Conservation (phyloP, 2,329 filamentous ascomycete species). For the Fusarium verrucosum region DNA sequence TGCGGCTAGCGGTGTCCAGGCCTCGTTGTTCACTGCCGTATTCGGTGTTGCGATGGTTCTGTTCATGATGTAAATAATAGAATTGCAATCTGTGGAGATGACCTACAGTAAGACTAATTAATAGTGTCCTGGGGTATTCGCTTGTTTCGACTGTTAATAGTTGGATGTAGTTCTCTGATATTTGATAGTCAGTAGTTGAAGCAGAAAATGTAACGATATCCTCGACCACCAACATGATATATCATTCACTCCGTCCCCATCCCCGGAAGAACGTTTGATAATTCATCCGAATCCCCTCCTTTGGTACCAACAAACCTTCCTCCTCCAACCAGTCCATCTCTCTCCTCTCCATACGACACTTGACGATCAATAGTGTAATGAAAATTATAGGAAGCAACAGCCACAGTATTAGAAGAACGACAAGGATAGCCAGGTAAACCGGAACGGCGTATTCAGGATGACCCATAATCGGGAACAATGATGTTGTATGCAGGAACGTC, state of each 20-base stretch:
- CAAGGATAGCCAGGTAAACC: slow-evolving; percentile 31
- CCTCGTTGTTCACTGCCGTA: slow-evolving; percentile 16
- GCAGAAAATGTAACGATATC: background rate
- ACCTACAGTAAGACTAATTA: slow-evolving; percentile 12
- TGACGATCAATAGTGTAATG: slow-evolving; percentile 13
- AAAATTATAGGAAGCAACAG: slow-evolving; percentile 29
- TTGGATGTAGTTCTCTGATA: background rate
- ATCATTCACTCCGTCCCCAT: background rate
- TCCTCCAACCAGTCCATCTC: slow-evolving; percentile 30
- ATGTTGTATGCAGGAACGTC: background rate
- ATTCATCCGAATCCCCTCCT: slow-evolving; percentile 19
- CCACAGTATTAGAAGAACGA: slow-evolving; percentile 30
- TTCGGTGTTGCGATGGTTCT: slow-evolving; percentile 25
- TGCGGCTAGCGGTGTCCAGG: slow-evolving; percentile 12
- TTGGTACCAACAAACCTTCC: slow-evolving; percentile 10
- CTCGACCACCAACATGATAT: background rate
- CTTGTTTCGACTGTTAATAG: background rate
- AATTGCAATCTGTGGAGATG: slow-evolving; percentile 2
- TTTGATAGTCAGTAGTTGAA: background rate
- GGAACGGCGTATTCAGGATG: slow-evolving; percentile 32
- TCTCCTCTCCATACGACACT: slow-evolving; percentile 9
- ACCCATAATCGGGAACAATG: slow-evolving; percentile 23
- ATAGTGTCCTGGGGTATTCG: background rate
- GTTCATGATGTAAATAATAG: slow-evolving; percentile 32
- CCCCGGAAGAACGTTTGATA: slow-evolving; percentile 2